phyloP scores from a whole-genome alignment of 352 stramenopile species.

The Phytophthora litchii region DNA sequence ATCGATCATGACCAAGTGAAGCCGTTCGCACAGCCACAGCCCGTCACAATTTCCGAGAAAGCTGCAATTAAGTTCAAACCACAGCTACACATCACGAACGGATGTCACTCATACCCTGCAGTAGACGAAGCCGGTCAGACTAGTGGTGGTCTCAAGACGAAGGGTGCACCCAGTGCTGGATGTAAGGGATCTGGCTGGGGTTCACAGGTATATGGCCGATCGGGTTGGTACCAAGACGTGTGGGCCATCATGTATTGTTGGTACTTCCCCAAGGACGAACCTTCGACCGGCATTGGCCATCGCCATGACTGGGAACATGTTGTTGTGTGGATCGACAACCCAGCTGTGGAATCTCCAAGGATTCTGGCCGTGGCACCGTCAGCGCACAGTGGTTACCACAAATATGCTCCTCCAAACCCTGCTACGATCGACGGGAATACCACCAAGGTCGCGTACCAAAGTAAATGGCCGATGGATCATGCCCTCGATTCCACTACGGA shows the following conservation, averaged over 20 bases:
- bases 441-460: constrained; percentile 1
- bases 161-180: background rate
- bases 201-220: background rate
- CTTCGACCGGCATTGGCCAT: constrained; percentile 1
- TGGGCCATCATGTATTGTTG: constrained; percentile 5
- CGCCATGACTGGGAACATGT: constrained; percentile 4
- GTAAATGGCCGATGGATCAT: constrained; percentile 10
- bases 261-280: constrained; percentile 4
- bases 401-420: background rate
- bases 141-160: constrained; percentile 2
- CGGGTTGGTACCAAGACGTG: background rate
- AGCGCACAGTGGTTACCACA: constrained; percentile 1
- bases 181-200: constrained; percentile 6
- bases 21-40: background rate
- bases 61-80: constrained; percentile 3
- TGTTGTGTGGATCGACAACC: constrained; percentile 2
- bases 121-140: constrained; percentile 1
- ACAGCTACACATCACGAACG: constrained; percentile 5
- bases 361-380: constrained; percentile 2
- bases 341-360: background rate
- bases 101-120: constrained; percentile 3
- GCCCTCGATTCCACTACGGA: background rate
- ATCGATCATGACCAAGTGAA: background rate
- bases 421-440: constrained; percentile 2
- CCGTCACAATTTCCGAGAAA: constrained; percentile 4